phyloP scores from a whole-genome alignment of 441 rosid genomes.

The Macaranga tanarius region DNA sequence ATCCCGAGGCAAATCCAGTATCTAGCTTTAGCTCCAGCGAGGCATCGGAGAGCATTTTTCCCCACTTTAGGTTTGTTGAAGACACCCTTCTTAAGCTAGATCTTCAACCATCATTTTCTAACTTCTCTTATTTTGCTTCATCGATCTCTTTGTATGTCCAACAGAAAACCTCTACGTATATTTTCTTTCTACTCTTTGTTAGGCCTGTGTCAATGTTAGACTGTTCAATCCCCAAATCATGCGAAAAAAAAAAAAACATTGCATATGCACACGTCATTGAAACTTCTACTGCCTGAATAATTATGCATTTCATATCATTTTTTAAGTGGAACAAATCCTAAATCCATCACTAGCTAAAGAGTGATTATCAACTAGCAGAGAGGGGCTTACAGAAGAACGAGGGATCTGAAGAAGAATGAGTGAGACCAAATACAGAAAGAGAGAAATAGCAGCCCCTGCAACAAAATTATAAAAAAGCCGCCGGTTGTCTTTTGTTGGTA shows the following conservation, averaged over 20 bases:
- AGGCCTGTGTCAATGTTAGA: constrained; percentile 32
- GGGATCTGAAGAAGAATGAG: constrained; percentile 83
- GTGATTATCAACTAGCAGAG: neutral
- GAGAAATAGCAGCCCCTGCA: constrained; percentile 56
- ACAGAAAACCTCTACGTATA: constrained; percentile 9
- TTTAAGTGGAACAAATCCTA: neutral
- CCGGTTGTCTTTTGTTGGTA: constrained; percentile 73
- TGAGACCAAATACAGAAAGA: constrained; percentile 54
- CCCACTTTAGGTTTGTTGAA: constrained; percentile 24
- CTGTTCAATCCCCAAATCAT: constrained; percentile 1
- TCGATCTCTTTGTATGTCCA: constrained; percentile 23
- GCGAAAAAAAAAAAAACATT: neutral
- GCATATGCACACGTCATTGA: too few relatives aligned
- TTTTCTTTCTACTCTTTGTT: constrained; percentile 9
- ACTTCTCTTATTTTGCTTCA: constrained; percentile 32
- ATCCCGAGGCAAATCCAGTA: constrained; percentile 16
- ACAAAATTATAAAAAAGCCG: constrained; percentile 59
- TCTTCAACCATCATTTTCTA: constrained; percentile 22
- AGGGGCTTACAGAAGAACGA: constrained; percentile 45
- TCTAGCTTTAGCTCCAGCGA: constrained; percentile 17
- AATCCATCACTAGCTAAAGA: neutral
- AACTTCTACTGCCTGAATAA: neutral
- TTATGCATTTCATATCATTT: constrained; percentile 6
- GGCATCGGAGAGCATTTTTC: constrained; percentile 12
- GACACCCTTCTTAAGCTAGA: constrained; percentile 18